phyloP scores from a whole-genome alignment of 805 yeast species.

The Kazachstania kunashirensis region DNA sequence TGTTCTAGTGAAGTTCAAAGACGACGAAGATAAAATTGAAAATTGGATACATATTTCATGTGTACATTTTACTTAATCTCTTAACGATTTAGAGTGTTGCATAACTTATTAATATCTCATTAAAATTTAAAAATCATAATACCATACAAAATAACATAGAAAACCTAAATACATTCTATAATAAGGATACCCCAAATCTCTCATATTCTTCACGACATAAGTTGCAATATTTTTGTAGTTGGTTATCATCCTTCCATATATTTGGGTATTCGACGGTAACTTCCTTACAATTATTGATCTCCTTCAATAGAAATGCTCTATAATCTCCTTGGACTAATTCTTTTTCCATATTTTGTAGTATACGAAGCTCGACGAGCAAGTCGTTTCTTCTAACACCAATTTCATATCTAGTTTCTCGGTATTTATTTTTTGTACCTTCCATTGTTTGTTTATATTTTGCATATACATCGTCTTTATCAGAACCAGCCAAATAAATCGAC shows the following conservation, averaged over 20 bases:
- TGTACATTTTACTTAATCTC: slow-evolving; percentile 16
- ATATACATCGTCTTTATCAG: slow-evolving; percentile 26
- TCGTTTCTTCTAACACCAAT: slow-evolving; percentile 65
- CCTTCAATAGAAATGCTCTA: slow-evolving; percentile 58
- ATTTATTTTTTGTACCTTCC: slow-evolving; percentile 12
- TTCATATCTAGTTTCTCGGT: slow-evolving; percentile 34
- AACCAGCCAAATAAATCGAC: slow-evolving; percentile 31
- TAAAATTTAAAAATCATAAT: too few relatives aligned
- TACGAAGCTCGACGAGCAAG: slow-evolving; percentile 54
- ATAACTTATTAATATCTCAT: slow-evolving; percentile 7
- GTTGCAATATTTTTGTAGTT: slow-evolving; percentile 26
- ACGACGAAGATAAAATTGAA: slow-evolving; percentile 14
- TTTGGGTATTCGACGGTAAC: slow-evolving; percentile 26
- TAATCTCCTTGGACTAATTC: slow-evolving; percentile 58
- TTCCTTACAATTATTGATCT: slow-evolving; percentile 43
- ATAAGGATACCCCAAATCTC: slow-evolving; percentile 5
- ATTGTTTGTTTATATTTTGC: slow-evolving; percentile 24
- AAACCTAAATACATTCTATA: too few relatives aligned
- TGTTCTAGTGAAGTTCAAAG: slow-evolving; percentile 33
- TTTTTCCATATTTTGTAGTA: slow-evolving; percentile 55
- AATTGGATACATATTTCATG: slow-evolving; percentile 24
- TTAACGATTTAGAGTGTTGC: background rate
- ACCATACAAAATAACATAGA: too few relatives aligned
- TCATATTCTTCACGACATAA: slow-evolving; percentile 28
- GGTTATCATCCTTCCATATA: slow-evolving; percentile 20